phyloP scores from a whole-genome alignment of 768 basidiomycete species.

The Pilatotrama ljubarskyi region DNA sequence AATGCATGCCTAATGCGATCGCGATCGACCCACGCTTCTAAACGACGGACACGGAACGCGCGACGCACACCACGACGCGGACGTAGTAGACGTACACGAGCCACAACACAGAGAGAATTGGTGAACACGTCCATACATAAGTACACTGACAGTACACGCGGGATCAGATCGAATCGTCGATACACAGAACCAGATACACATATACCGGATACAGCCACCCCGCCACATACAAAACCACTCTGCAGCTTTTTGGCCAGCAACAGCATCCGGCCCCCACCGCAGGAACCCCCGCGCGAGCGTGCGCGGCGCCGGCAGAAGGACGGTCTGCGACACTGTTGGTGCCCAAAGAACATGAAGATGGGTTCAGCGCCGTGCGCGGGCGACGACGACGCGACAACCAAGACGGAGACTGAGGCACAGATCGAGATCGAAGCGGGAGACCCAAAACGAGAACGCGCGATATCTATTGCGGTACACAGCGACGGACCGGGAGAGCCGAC shows the following conservation, averaged over 20 bases:
- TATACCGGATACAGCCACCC: not conserved
- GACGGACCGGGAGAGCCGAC: not conserved
- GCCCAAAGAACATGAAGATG: constrained; percentile 26
- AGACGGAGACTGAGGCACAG: not conserved
- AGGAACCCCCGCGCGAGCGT: not conserved
- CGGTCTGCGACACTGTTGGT: constrained; percentile 22
- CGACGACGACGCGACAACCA: not conserved
- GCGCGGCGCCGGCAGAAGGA: not conserved
- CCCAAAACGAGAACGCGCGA: not conserved
- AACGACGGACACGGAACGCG: not conserved
- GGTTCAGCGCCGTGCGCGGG: constrained; percentile 17
- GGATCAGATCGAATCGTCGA: not conserved
- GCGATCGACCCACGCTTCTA: not conserved
- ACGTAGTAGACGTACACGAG: constrained; percentile 2
- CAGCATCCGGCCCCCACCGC: constrained; percentile 12
- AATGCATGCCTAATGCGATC: no score
- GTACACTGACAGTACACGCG: not conserved
- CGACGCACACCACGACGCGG: not conserved
- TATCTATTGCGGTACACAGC: constrained; percentile 8
- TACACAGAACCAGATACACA: not conserved
- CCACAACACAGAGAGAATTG: not conserved
- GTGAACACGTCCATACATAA: not conserved
- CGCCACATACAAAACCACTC: constrained; percentile 13
- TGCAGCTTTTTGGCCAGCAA: constrained; percentile 24
- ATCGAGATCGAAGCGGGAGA: constrained; percentile 5